phyloP scores from a whole-genome alignment of 2,329 filamentous ascomycete species.

The Orbilia blumenaviensis region DNA sequence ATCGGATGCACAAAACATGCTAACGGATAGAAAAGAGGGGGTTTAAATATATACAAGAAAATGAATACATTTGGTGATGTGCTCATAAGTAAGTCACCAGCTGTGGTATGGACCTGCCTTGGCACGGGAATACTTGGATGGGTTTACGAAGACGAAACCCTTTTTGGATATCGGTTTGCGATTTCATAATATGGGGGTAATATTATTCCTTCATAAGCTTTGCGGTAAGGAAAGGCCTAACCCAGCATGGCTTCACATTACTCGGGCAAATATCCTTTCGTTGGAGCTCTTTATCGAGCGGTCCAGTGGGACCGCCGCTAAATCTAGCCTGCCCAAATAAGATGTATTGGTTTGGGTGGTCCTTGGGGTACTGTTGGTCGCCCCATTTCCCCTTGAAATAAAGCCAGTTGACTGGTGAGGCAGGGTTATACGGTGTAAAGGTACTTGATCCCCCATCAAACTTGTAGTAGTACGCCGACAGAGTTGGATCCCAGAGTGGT shows the following conservation, averaged over 20 bases:
- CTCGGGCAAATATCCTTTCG: conserved; percentile 29
- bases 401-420: conserved; percentile 67
- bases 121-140: too few relatives aligned
- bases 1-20: too few relatives aligned
- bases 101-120: too few relatives aligned
- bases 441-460: conserved; percentile 62
- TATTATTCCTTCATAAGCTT: conserved; percentile 22
- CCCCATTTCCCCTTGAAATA: conserved; percentile 71
- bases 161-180: too few relatives aligned
- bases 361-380: conserved; percentile 67
- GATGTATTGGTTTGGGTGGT: conserved; percentile 10
- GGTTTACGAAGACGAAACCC: too few relatives aligned
- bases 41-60: too few relatives aligned
- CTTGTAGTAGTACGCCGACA: conserved; percentile 68
- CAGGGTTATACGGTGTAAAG: conserved; percentile 65
- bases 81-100: too few relatives aligned
- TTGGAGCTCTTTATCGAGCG: conserved; percentile 34
- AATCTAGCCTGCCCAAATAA: conserved; percentile 39
- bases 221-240: conserved; percentile 33
- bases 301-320: conserved; percentile 33
- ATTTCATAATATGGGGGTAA: too few relatives aligned
- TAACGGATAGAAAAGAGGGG: too few relatives aligned
- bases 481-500: conserved; percentile 69
- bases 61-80: too few relatives aligned
- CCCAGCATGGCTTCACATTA: conserved; percentile 29